phyloP scores from a whole-genome alignment of 2,329 filamentous ascomycete genomes.

The Diaporthe sp. region DNA sequence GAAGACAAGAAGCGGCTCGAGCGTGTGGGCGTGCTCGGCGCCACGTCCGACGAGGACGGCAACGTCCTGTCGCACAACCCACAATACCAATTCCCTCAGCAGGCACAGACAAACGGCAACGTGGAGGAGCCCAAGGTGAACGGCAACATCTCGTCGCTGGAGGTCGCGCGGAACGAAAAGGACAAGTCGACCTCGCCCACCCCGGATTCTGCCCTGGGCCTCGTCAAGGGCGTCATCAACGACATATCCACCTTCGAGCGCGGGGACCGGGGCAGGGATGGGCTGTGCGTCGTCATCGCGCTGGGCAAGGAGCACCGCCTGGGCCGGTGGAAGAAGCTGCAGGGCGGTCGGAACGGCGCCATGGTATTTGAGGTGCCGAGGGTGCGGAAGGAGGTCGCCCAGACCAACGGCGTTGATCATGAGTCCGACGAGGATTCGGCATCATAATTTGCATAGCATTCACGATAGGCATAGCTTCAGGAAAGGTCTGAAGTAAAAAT shows the following conservation, averaged over 20 bases:
- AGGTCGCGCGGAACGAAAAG: conserved; percentile 26
- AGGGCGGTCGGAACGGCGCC: conserved; percentile 82
- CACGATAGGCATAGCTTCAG: background rate
- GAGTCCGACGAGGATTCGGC: conserved; percentile 36
- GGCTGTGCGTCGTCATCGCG: conserved; percentile 86
- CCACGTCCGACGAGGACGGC: conserved; percentile 40
- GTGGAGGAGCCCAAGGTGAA: conserved; percentile 15
- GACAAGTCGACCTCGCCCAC: conserved; percentile 37
- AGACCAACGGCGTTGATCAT: conserved; percentile 50
- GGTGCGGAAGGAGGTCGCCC: conserved; percentile 46
- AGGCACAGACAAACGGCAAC: conserved; percentile 44
- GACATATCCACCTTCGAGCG: conserved; percentile 89
- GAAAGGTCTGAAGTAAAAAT: background rate
- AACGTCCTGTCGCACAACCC: conserved; percentile 37
- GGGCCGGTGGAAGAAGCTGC: conserved; percentile 80
- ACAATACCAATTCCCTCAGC: conserved; percentile 39
- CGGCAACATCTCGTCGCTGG: background rate
- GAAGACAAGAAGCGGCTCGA: conserved; percentile 86
- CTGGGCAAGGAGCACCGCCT: conserved; percentile 88
- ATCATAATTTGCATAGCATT: conserved; percentile 33
- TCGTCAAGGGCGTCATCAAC: conserved; percentile 84
- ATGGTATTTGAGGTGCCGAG: conserved; percentile 86
- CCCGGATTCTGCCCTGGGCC: conserved; percentile 37
- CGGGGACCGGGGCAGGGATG: conserved; percentile 80
- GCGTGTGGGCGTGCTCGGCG: conserved; percentile 75